phyloP scores from a whole-genome alignment of 768 basidiomycete genomes.

The Macrolepiota dolichaula region DNA sequence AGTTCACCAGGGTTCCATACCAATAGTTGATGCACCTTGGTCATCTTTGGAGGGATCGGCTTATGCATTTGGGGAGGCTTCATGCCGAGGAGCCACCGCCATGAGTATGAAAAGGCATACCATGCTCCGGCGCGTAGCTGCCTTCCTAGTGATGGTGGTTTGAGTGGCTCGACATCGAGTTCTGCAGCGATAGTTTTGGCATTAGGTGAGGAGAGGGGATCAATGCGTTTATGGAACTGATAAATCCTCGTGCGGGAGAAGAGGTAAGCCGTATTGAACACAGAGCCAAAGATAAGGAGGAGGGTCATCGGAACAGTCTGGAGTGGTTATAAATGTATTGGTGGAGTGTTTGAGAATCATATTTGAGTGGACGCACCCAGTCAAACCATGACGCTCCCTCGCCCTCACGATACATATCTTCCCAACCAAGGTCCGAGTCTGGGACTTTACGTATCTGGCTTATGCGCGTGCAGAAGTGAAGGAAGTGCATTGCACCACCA shows the following conservation, averaged over 20 bases:
- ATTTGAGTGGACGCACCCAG: slow-evolving; percentile 49
- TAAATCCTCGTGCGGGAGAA: slow-evolving; percentile 70
- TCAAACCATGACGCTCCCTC: slow-evolving; percentile 70
- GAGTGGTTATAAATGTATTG: background rate
- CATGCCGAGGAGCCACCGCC: slow-evolving; percentile 68
- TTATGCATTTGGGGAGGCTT: slow-evolving; percentile 35
- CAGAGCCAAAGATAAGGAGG: slow-evolving; percentile 49
- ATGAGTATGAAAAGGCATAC: slow-evolving; percentile 51
- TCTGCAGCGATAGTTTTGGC: slow-evolving; percentile 62
- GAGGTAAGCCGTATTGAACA: slow-evolving; percentile 61
- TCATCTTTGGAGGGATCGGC: slow-evolving; percentile 34
- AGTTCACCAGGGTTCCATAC: slow-evolving; percentile 76
- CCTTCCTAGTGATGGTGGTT: slow-evolving; percentile 40
- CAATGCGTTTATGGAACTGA: slow-evolving; percentile 57
- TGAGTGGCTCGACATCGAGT: slow-evolving; percentile 40
- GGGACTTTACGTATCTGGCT: slow-evolving; percentile 51
- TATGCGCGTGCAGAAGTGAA: slow-evolving; percentile 66
- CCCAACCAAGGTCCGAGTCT: slow-evolving; percentile 74
- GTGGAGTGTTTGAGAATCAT: slow-evolving; percentile 6
- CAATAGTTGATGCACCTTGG: slow-evolving; percentile 71
- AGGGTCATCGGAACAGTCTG: slow-evolving; percentile 67
- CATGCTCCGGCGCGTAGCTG: slow-evolving; percentile 45
- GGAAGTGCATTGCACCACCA: slow-evolving; percentile 60
- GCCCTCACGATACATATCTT: slow-evolving; percentile 70
- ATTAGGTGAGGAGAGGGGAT: slow-evolving; percentile 69